These are phyloP conservation scores for Phlebiopsis gigantea DNA, from an alignment of 768 basidiomycete genomes.

Conservation along the genomic window DNA sequence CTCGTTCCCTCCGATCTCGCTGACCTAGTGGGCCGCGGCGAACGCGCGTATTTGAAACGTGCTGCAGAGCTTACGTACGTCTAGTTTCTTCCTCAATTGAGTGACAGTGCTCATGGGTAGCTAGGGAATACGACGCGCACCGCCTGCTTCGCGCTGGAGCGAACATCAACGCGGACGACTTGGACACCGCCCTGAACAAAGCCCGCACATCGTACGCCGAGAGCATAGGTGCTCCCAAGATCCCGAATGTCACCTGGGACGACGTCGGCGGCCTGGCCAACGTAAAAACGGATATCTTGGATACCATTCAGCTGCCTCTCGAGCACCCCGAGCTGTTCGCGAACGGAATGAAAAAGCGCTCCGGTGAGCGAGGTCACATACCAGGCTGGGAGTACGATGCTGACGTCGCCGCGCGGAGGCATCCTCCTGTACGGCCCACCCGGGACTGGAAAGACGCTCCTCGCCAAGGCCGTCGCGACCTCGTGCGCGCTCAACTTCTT, in stretches of 20 bases:
- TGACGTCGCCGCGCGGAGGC: constrained; percentile 41
- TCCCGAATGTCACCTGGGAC: constrained; percentile 94
- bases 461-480: constrained; percentile 95
- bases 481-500: constrained; percentile 94
- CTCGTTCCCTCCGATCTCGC: constrained; percentile 78
- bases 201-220: constrained; percentile 80
- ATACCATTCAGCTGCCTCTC: constrained; percentile 90
- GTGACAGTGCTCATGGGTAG: neutral
- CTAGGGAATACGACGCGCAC: constrained; percentile 5
- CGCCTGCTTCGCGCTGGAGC: constrained; percentile 35
- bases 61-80: constrained; percentile 33
- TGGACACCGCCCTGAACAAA: constrained; percentile 64
- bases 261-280: constrained; percentile 89
- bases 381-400: too few relatives aligned
- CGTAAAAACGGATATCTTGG: constrained; percentile 90
- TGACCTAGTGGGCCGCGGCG: constrained; percentile 59
- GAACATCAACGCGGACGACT: constrained; percentile 53
- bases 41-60: constrained; percentile 49
- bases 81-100: too few relatives aligned
- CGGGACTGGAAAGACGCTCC: constrained; percentile 91
- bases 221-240: constrained; percentile 94
- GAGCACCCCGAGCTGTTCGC: constrained; percentile 88
- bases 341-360: constrained; percentile 91
- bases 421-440: constrained; percentile 93
- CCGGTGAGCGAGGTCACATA: too few relatives aligned